A percentile compares a stretch with the other conserved stretches of the same genome.
phyloP scores from a whole-genome alignment of 768 basidiomycete genomes.

The Lactifluus subvellereus region DNA sequence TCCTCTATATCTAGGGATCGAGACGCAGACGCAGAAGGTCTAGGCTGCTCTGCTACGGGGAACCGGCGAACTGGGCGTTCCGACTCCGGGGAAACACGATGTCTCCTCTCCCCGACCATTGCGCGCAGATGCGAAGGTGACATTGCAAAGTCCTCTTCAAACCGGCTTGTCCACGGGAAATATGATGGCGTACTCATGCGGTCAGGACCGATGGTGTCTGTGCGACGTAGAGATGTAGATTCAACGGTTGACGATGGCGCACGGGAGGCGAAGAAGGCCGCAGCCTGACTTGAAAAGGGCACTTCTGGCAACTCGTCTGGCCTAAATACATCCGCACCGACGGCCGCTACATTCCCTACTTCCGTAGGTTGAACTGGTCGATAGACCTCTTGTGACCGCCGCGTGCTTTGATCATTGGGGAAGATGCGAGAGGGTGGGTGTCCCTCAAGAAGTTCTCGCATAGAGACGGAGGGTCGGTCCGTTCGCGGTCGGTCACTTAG shows the following conservation, averaged over 20 bases:
- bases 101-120: conserved; percentile 10
- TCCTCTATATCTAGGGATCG: conserved; percentile 25
- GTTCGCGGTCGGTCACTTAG: conserved; percentile 2
- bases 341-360: background rate
- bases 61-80: conserved; percentile 9
- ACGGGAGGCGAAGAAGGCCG: conserved; percentile 21
- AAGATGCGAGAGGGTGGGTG: conserved; percentile 8
- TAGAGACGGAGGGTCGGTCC: conserved; percentile 6
- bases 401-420: background rate
- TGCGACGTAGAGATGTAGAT: conserved; percentile 10
- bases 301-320: conserved; percentile 17
- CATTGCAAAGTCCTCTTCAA: conserved; percentile 12
- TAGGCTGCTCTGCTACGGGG: background rate
- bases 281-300: conserved; percentile 23
- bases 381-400: conserved; percentile 12
- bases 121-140: conserved; percentile 7
- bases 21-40: background rate
- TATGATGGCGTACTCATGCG: background rate
- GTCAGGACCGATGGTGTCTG: background rate
- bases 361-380: conserved; percentile 6
- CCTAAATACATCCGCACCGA: conserved; percentile 3
- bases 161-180: conserved; percentile 3
- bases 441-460: conserved; percentile 12
- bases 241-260: conserved; percentile 9
- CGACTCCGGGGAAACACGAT: conserved; percentile 1